These are phyloP conservation scores for Calocera cornea DNA, from an alignment of 768 basidiomycete genomes.

Conservation along the genomic window DNA sequence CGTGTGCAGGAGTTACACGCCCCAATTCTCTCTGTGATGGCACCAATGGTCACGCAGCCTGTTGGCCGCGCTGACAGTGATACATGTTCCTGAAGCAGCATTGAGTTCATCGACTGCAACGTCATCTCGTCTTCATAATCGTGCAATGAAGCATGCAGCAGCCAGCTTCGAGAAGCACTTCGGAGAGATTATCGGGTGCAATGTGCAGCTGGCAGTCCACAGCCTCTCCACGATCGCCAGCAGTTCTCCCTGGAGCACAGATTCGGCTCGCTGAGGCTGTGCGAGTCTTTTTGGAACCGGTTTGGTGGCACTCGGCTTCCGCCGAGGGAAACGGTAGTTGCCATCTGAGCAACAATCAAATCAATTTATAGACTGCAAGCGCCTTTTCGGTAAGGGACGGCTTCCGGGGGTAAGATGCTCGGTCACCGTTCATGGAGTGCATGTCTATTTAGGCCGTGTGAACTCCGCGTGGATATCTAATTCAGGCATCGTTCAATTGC, in stretches of 20 bases:
- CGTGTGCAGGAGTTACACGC: no score
- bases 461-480: background rate
- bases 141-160: background rate
- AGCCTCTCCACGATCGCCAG: background rate
- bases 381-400: conserved; percentile 4
- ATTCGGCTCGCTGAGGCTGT: background rate
- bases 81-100: no score
- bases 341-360: background rate
- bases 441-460: conserved; percentile 1
- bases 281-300: background rate
- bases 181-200: background rate
- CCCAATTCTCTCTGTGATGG: no score
- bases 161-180: background rate
- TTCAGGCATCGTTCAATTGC: background rate
- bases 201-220: background rate
- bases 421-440: background rate
- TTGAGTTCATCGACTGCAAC: no score
- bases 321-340: background rate
- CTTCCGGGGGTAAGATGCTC: background rate
- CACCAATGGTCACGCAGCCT: no score
- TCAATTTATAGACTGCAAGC: background rate
- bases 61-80: no score
- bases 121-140: no score
- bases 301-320: background rate
- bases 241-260: background rate